These are phyloP conservation scores for Hepatocystis sp. DNA, from an alignment of 169 alveolate species.

Conservation along the genomic window DNA sequence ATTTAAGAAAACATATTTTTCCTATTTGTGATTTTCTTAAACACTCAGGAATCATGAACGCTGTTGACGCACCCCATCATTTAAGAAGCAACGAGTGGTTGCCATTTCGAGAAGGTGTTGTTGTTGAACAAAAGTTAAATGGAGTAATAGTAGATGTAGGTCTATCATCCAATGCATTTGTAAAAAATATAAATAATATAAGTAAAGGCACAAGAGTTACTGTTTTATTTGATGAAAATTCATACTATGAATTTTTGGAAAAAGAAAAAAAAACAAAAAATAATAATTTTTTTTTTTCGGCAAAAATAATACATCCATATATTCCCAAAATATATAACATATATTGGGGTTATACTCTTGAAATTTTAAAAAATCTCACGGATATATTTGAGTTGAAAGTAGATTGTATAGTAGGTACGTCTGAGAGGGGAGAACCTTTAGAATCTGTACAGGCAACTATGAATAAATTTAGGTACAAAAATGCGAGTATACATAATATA, in stretches of 20 bases:
- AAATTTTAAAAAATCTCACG: slow-evolving; percentile 44
- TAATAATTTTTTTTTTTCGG: slow-evolving; percentile 32
- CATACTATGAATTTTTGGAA: slow-evolving; percentile 14
- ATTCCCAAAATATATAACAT: slow-evolving; percentile 37
- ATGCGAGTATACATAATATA: too few relatives aligned
- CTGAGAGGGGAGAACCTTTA: slow-evolving; percentile 37
- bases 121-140: slow-evolving; percentile 7
- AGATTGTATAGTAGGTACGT: slow-evolving; percentile 55
- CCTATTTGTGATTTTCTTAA: slow-evolving; percentile 91
- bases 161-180: slow-evolving; percentile 80
- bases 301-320: slow-evolving; percentile 47
- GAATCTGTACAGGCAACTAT: neutral
- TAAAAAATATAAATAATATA: slow-evolving; percentile 73
- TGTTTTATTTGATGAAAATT: slow-evolving; percentile 31
- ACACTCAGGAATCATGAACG: slow-evolving; percentile 97
- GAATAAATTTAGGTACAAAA: too few relatives aligned
- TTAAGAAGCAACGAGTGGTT: slow-evolving; percentile 95
- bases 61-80: slow-evolving; percentile 99
- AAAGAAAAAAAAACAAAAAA: too few relatives aligned
- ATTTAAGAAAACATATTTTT: slow-evolving; percentile 91
- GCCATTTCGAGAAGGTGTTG: slow-evolving; percentile 86
- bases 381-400: slow-evolving; percentile 40
- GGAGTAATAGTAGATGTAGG: slow-evolving; percentile 84
- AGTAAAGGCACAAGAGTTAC: slow-evolving; percentile 76
- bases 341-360: slow-evolving; percentile 67